A percentile compares a stretch with the other conserved stretches of the same genome.
Conservation (phyloP, 768 basidiomycete genomes). For the Phlebiopsis flavidoalba region DNA sequence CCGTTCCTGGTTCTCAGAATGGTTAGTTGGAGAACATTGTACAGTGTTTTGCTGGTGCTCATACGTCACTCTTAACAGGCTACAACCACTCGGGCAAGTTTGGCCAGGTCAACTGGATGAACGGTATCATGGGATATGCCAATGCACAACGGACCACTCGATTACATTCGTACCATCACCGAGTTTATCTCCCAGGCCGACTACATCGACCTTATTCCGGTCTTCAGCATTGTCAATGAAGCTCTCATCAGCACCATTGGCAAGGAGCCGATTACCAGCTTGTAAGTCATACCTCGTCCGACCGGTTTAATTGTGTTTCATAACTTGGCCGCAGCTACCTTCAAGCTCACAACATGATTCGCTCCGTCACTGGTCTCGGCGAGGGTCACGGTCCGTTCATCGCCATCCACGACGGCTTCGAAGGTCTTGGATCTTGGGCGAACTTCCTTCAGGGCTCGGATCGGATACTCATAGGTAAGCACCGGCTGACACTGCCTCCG, state of each 20-base stretch:
- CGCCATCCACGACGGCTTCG: slow-evolving; percentile 48
- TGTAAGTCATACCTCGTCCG: slow-evolving; percentile 35
- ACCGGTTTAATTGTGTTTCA: slow-evolving; percentile 27
- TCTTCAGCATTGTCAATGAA: slow-evolving; percentile 67
- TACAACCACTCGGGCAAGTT: slow-evolving; percentile 57
- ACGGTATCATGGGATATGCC: slow-evolving; percentile 78
- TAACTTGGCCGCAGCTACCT: slow-evolving; percentile 46
- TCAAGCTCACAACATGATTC: slow-evolving; percentile 56
- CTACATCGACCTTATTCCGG: slow-evolving; percentile 56
- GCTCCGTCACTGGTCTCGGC: slow-evolving; percentile 68
- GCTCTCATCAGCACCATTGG: slow-evolving; percentile 50
- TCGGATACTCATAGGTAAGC: slow-evolving; percentile 38
- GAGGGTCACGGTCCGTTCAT: slow-evolving; percentile 58
- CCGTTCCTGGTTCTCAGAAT: slow-evolving; percentile 77
- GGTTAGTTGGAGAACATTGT: slow-evolving; percentile 31
- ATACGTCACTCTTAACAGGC: slow-evolving; percentile 25
- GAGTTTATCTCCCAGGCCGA: slow-evolving; percentile 78
- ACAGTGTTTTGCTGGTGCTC: neutral
- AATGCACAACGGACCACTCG: slow-evolving; percentile 77
- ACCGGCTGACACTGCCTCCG: neutral
- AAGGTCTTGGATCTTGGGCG: slow-evolving; percentile 37
- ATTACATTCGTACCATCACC: slow-evolving; percentile 68
- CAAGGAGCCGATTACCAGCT: slow-evolving; percentile 43
- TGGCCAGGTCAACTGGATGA: slow-evolving; percentile 57
- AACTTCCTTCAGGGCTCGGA: slow-evolving; percentile 34